phyloP scores from a whole-genome alignment of 257 asterid species.

The Anisodus acutangulus region DNA sequence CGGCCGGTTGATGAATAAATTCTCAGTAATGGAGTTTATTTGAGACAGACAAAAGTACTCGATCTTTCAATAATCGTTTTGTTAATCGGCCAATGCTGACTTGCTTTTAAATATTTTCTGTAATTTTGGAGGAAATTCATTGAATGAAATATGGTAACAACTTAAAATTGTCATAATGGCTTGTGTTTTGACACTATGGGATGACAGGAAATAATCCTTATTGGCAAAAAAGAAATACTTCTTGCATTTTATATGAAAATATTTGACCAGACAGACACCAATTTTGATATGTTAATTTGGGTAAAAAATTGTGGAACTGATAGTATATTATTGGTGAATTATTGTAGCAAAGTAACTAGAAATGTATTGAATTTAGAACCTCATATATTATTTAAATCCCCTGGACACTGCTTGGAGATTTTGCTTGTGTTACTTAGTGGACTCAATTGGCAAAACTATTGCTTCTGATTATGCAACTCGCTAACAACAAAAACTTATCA shows the following conservation, averaged over 20 bases:
- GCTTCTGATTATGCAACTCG: too few relatives aligned
- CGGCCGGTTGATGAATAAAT: slow-evolving; percentile 64
- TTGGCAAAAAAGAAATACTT: background rate
- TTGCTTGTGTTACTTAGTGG: too few relatives aligned
- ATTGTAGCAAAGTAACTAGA: background rate
- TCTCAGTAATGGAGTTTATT: slow-evolving; percentile 25
- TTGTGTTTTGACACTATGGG: background rate
- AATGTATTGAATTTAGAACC: background rate
- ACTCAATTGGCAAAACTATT: too few relatives aligned
- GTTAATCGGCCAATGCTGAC: slow-evolving; percentile 30
- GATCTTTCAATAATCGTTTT: slow-evolving; percentile 47
- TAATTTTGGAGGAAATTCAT: slow-evolving; percentile 12
- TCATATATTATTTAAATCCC: background rate
- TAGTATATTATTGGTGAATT: background rate
- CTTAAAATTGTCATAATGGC: background rate
- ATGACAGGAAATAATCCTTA: background rate
- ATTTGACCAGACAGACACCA: background rate
- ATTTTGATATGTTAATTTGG: background rate
- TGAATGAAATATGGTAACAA: slow-evolving; percentile 25
- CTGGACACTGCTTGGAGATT: too few relatives aligned
- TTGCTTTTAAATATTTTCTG: slow-evolving; percentile 33
- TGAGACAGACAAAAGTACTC: slow-evolving; percentile 27
- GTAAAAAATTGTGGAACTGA: background rate
- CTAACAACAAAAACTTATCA: too few relatives aligned
- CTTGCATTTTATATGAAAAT: slow-evolving; percentile 6